Conservation (phyloP, 257 asterid species). For the Sherardia arvensis region DNA sequence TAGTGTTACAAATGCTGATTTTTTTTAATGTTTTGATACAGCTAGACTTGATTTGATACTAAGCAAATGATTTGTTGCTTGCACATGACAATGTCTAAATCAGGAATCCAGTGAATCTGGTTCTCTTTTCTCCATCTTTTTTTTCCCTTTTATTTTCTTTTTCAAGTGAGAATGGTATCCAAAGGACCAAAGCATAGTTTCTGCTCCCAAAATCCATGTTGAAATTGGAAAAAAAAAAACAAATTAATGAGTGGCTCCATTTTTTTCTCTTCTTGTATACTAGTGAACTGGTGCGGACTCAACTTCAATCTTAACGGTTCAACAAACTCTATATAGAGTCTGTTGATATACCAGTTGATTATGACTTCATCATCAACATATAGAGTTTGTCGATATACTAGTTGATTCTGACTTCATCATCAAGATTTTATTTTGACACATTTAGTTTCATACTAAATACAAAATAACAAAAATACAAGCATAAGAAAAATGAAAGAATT, state of each 20-base stretch:
- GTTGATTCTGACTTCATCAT: too few relatives aligned
- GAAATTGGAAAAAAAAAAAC: conserved; percentile 1
- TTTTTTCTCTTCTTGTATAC: background rate
- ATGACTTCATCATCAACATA: too few relatives aligned
- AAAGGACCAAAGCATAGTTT: conserved; percentile 2
- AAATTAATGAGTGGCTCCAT: background rate
- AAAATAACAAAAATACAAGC: too few relatives aligned
- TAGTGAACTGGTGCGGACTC: background rate
- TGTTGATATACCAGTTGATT: too few relatives aligned
- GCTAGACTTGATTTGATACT: conserved; percentile 6
- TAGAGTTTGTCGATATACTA: too few relatives aligned
- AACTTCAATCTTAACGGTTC: background rate
- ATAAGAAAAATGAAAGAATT: too few relatives aligned
- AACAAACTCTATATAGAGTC: background rate
- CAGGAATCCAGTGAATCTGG: conserved; percentile 11
- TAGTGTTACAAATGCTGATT: background rate
- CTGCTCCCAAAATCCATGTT: background rate
- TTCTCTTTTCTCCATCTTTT: background rate
- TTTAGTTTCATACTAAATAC: too few relatives aligned
- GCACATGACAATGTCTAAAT: conserved; percentile 1
- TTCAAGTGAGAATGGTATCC: conserved; percentile 13
- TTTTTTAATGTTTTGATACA: background rate
- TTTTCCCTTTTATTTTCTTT: background rate
- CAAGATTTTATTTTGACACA: too few relatives aligned
- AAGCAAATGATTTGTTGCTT: background rate